Base-by-base conservation (phyloP, 805 yeast species). In the Kazachstania taianensis region DNA sequence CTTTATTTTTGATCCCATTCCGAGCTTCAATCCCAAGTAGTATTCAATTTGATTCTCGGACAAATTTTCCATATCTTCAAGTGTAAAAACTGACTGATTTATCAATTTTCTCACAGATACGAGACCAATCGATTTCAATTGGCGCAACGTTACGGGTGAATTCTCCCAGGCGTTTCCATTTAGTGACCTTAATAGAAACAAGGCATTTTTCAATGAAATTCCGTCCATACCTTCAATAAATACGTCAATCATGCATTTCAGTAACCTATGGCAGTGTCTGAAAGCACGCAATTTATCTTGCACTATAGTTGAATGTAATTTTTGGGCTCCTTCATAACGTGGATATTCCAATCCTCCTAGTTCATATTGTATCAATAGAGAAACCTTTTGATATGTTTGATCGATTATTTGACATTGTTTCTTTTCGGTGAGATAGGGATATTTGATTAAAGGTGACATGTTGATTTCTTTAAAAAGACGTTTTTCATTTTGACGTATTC, bases 151-250 rank as follows among this genome's bases (percentile, higher is more conserved):
- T 48, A 62, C 57, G 0, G 69, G 49, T 0, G 66, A 47, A 35
- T 63, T 66, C 41, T 71, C 77, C 80, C 80, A 73, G 12, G 73
- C 61, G 39, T 56, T 61, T 0, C 72, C 70, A 30, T 48, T 50
- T 1, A 70, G 38, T 28, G 69, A 64, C 37, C 75, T 51, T 3
- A 50, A 43, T 6, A 74, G 40, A 31, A 51, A 53, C 5, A 72
- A 43, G 2, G 68, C 43, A 29, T 56, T 62, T 16, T 53, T 42
- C 30, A 70, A 49, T 0, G 78, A 68, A 1, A 45, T 42, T 0
- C 66, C 64, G 45, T 72, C 76, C 18, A 55, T 51, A 35, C 58
- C 66, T 10, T 53, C 63, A 15, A 59, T 43, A 37, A 62, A 66
- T 13, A 66, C 56, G 27, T 72, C 78, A 20, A 65, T 47, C 42